Base-by-base conservation (phyloP, 305 asterid species). In the Fraxinus greggii region DNA sequence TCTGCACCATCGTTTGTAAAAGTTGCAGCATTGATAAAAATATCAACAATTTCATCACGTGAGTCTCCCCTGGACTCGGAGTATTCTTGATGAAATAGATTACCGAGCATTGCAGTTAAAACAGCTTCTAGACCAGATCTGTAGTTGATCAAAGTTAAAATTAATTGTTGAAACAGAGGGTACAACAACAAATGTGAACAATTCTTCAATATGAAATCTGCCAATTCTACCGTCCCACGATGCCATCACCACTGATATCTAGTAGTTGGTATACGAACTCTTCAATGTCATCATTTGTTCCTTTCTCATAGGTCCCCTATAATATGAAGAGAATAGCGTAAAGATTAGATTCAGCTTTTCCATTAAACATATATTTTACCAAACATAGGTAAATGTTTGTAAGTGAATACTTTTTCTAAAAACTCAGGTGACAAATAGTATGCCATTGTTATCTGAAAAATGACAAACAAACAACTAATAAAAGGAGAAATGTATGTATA, bases 221-320 rank as follows among this genome's bases (percentile, higher is more conserved):
- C 74, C 32, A 72, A 72, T 74, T 67, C 82, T 88, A 94, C 98
- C 99, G 90, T 87, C 89, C 87, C 80, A 93, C 93, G 8, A 75
- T 45, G 31, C 99, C 93, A 80, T 95, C 97, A 76, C 78, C 92
- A 36, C 89, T 85, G 83, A 92, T 92, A 88, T 95, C 97, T 81
- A 94, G 85, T 81, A 93, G 73, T 83, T 91, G 93, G 91, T 91
- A 94, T 70, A 95, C 88, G 89, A 95, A 95, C 85, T 92, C 97
- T 82, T 91, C 99, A 78, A 94, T 93, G 36, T 95, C 99, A 86
- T 90, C 89, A 17, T 89, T 92, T 35, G 98, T 90, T 78, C 99
- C 98, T 90, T 94, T 95, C 90, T 94, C 98, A 81, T 92, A 95
- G 51, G 97, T 92, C 54, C 86, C 98, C 98, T 95, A 89, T 82